A percentile compares a stretch with the other conserved stretches of the same genome.
Conservation (phyloP, 208 protist genomes). For the Leishmania gerbilli region DNA sequence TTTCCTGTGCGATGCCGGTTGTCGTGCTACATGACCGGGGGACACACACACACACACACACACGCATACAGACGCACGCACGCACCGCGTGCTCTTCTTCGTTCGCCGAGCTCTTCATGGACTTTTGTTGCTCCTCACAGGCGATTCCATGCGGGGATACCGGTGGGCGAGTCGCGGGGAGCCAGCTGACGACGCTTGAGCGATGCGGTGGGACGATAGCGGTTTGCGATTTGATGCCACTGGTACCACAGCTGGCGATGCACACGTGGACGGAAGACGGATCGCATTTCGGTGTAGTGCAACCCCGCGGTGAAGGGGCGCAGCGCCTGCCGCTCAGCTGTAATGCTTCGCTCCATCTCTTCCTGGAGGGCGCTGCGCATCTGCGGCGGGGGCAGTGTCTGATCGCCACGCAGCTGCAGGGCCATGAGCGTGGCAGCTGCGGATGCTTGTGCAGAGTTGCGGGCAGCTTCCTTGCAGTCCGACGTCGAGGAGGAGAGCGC, state of each 20-base stretch:
- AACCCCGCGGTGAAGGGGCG: constrained; percentile 82
- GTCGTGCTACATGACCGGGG: not conserved
- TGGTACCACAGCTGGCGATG: constrained; percentile 90
- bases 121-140: constrained; percentile 40
- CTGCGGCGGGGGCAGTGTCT: constrained; percentile 47
- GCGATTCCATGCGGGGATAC: constrained; percentile 87
- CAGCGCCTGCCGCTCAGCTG: constrained; percentile 38
- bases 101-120: not conserved
- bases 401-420: constrained; percentile 77
- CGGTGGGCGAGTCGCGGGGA: constrained; percentile 86
- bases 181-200: constrained; percentile 86
- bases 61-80: not conserved
- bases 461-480: not conserved
- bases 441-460: constrained; percentile 22
- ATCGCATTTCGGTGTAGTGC: constrained; percentile 77
- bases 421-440: constrained; percentile 51
- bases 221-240: constrained; percentile 91
- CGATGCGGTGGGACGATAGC: constrained; percentile 78
- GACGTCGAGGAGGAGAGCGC: not conserved
- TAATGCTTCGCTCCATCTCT: constrained; percentile 54
- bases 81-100: not conserved
- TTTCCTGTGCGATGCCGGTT: not conserved
- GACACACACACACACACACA: not conserved
- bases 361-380: constrained; percentile 55
- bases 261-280: constrained; percentile 86